Conservation (phyloP, 1,139 yeast genomes). For the Entelexis paramagnoliae region DNA sequence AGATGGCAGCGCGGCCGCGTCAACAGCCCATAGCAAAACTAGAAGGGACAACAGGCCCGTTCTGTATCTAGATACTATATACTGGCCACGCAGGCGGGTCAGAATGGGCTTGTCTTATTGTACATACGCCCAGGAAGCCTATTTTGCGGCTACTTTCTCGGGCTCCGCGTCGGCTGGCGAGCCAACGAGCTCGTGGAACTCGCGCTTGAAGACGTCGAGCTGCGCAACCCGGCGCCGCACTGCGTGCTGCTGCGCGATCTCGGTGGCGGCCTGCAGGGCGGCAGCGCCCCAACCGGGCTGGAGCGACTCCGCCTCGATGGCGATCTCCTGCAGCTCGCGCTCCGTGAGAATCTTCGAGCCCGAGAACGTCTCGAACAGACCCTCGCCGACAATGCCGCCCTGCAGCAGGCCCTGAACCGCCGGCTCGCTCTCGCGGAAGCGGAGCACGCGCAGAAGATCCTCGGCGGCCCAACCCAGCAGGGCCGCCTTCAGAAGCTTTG, state of each 20-base stretch:
- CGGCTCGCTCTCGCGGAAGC: slow-evolving; percentile 63
- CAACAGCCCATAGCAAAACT: too few relatives aligned
- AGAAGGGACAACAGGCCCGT: too few relatives aligned
- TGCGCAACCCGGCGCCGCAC: slow-evolving; percentile 66
- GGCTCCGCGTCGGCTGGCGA: neutral
- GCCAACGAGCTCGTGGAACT: slow-evolving; percentile 19
- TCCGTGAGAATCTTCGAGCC: slow-evolving; percentile 71
- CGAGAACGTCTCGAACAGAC: slow-evolving; percentile 66
- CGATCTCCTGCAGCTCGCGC: slow-evolving; percentile 66
- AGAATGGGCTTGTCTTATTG: neutral
- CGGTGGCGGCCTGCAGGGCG: slow-evolving; percentile 66
- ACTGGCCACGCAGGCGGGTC: too few relatives aligned
- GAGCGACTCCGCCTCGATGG: slow-evolving; percentile 61
- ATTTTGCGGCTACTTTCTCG: neutral
- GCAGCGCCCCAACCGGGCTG: slow-evolving; percentile 70
- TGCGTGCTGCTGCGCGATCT: slow-evolving; percentile 86
- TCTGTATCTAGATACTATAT: too few relatives aligned
- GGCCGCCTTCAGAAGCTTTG: slow-evolving; percentile 77
- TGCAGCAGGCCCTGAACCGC: slow-evolving; percentile 64
- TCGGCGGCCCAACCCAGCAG: slow-evolving; percentile 65
- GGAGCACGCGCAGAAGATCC: slow-evolving; percentile 55
- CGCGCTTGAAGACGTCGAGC: slow-evolving; percentile 30
- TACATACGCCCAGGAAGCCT: neutral
- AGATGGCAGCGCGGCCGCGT: too few relatives aligned
- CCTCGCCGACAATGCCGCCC: slow-evolving; percentile 85